Evolutionary conservation across 2,329 filamentous ascomycete genomes (phyloP).

Genomic region (Phialocephala subalpina): DNA sequence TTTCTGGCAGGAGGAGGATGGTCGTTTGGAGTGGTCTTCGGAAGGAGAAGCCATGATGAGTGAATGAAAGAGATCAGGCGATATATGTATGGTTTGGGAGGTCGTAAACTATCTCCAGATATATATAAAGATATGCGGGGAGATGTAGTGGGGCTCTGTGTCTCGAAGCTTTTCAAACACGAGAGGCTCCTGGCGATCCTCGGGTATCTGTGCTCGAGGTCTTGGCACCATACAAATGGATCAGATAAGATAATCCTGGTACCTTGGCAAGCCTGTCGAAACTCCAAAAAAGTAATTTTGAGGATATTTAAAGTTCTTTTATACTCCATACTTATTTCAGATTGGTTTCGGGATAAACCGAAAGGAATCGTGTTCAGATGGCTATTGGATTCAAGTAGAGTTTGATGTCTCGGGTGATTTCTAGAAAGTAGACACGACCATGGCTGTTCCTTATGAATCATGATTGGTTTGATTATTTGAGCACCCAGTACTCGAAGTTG

Average conservation of each 20-base stretch:
- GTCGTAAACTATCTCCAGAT: background rate
- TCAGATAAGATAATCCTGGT: constrained; percentile 14
- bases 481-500: too few species aligned
- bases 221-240: constrained; percentile 12
- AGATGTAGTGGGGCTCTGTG: background rate
- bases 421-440: too few species aligned
- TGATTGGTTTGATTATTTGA: too few species aligned
- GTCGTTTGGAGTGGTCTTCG: constrained; percentile 18
- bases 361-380: too few species aligned
- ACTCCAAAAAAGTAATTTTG: background rate
- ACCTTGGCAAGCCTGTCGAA: background rate
- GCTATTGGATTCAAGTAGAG: too few species aligned
- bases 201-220: background rate
- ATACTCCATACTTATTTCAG: background rate
- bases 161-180: background rate
- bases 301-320: background rate
- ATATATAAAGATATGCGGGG: background rate
- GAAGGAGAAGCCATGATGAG: constrained; percentile 9
- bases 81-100: background rate
- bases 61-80: background rate
- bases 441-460: too few species aligned
- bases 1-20: background rate
- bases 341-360: too few species aligned
- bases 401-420: too few species aligned
- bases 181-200: background rate